phyloP scores from a whole-genome alignment of 1,139 yeast genomes.

The Lodderomyces theae region DNA sequence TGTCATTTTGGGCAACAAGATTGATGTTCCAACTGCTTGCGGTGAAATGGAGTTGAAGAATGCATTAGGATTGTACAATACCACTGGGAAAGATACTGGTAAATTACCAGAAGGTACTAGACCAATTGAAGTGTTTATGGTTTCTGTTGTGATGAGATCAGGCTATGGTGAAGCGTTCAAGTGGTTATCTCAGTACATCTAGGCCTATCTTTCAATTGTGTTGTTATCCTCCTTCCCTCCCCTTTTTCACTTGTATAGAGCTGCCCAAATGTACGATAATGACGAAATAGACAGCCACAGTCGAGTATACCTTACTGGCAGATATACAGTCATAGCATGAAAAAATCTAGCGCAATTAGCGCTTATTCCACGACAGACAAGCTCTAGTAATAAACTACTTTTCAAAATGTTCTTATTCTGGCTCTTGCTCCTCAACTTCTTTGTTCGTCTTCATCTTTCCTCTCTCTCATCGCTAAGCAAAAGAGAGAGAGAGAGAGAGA shows the following conservation, averaged over 20 bases:
- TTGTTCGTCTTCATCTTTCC: neutral
- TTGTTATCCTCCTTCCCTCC: neutral
- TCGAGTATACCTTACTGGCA: too few relatives aligned
- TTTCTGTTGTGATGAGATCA: constrained; percentile 94
- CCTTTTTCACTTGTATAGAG: neutral
- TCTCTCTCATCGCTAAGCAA: constrained; percentile 2
- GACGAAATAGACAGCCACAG: too few relatives aligned
- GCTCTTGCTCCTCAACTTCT: neutral
- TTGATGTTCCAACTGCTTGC: constrained; percentile 91
- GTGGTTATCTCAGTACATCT: constrained; percentile 94
- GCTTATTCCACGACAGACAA: too few relatives aligned
- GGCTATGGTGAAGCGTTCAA: constrained; percentile 96
- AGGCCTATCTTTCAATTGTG: too few relatives aligned
- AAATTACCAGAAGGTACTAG: constrained; percentile 74
- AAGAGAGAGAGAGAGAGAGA: too few relatives aligned
- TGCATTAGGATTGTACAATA: constrained; percentile 78
- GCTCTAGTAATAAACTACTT: too few relatives aligned
- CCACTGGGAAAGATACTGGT: constrained; percentile 81
- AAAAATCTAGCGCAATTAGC: too few relatives aligned
- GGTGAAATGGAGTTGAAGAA: constrained; percentile 93
- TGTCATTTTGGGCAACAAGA: constrained; percentile 91
- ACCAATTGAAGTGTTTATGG: constrained; percentile 96
- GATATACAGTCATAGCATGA: too few relatives aligned
- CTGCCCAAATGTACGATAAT: too few relatives aligned
- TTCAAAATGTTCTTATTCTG: too few relatives aligned